Conservation (phyloP, 306 rosid species). For the Senna tora region DNA sequence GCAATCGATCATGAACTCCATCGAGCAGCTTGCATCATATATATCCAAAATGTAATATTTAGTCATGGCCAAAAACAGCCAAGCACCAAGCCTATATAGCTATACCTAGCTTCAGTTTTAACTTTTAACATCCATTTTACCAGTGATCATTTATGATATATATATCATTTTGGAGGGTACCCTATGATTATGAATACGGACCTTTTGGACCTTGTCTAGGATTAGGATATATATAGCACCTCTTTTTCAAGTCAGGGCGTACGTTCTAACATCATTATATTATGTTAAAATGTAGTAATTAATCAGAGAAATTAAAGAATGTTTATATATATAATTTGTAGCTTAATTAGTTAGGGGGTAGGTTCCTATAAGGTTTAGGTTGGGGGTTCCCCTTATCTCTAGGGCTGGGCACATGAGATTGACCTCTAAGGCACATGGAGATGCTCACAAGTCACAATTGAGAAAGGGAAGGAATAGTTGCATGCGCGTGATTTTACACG, state of each 20-base stretch:
- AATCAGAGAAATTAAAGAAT: no score
- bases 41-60: neutral
- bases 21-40: neutral
- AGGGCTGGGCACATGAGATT: slow-evolving; percentile 27
- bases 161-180: neutral
- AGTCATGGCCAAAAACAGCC: slow-evolving; percentile 25
- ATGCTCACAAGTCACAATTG: neutral
- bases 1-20: no score
- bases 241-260: neutral
- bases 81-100: neutral
- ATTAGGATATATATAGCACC: no score
- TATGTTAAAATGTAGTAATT: no score
- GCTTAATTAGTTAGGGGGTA: neutral
- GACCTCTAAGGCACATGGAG: slow-evolving; percentile 31
- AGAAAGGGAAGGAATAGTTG: neutral
- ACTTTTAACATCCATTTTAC: neutral
- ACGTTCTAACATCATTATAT: no score
- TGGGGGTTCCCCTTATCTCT: slow-evolving; percentile 8
- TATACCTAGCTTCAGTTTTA: neutral
- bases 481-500: neutral
- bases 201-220: neutral
- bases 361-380: neutral
- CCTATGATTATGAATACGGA: neutral
- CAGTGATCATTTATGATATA: no score
- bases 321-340: no score